These are phyloP conservation scores for Taphrina deformans DNA, from an alignment of 1,139 yeast genomes.

Conservation along the genomic window DNA sequence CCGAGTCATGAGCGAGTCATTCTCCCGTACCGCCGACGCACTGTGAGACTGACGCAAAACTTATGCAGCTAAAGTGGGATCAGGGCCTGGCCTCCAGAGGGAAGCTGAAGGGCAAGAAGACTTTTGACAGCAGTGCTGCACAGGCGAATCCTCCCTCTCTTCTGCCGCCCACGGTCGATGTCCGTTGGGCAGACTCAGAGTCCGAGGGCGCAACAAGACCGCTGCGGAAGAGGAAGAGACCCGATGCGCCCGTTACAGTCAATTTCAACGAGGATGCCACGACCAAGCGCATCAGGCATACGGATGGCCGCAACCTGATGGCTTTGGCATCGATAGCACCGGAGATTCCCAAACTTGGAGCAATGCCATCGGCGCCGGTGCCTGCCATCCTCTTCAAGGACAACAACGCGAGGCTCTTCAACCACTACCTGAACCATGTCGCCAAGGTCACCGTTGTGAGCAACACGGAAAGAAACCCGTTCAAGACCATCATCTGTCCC, in stretches of 20 bases:
- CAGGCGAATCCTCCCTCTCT: neutral
- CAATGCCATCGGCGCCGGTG: conserved; percentile 10
- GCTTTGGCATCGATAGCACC: conserved; percentile 8
- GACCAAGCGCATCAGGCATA: neutral
- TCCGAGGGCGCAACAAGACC: neutral
- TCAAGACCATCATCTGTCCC: conserved; percentile 15
- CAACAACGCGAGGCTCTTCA: conserved; percentile 22
- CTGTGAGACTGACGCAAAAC: no score
- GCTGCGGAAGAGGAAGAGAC: neutral
- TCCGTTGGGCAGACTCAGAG: conserved; percentile 7
- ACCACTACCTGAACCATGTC: conserved; percentile 28
- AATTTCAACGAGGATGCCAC: neutral
- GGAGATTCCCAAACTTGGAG: neutral
- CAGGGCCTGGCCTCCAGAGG: conserved; percentile 31
- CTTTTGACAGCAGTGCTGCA: neutral
- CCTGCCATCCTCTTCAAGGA: conserved; percentile 11
- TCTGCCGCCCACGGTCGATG: neutral
- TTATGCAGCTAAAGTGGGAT: conserved; percentile 32
- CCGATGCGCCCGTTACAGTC: neutral
- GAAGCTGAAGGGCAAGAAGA: conserved; percentile 25
- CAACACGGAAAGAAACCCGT: conserved; percentile 14
- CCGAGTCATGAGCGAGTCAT: no score
- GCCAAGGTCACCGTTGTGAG: conserved; percentile 25
- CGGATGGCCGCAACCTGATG: neutral
- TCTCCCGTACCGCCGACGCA: no score